Evolutionary conservation across 148 eudicot species (phyloP), one percentile per base, ranked within the genome.

Genomic region (Amaranthus palmeri): DNA sequence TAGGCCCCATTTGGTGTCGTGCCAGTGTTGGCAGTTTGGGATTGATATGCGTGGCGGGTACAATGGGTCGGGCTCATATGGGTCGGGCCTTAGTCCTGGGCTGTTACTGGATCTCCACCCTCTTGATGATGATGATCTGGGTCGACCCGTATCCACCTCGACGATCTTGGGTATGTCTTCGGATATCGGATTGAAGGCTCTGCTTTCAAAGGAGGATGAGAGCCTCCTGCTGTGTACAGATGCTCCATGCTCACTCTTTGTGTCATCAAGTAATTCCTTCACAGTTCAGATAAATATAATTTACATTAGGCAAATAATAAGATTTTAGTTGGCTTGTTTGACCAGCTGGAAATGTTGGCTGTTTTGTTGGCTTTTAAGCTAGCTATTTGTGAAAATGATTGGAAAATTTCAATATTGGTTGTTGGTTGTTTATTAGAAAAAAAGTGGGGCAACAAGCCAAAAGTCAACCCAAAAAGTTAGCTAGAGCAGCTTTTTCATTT

Each of bases 151-250:
- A 65, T 86, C 96, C 18, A 91, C 71, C 63, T 88, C 96, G 10
- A 89, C 92, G 9, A 86, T 86, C 78, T 88, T 89, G 42, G 90
- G 88, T 65, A 76, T 85, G 69, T 87, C 92, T 12, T 86, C 89
- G 10, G 73, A 73, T 50, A 69, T 72, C 51, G 83, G 74, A 65
- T 65, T 86, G 0, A 70, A 75, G 47, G 61, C 71, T 41, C 76
- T 72, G 4, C 79, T 71, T 10, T 88, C 96, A 55, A 88, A 88
- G 14, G 95, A 83, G n/a, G 90, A 71, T 6, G 95, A 90, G 14
- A 90, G 66, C 77, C 93, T 87, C 74, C 86, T 87, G 73, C 92
- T 87, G 18, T 86, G 88, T 25, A 80, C 42, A 61, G 87, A 75
- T 54, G 86, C 66, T 48, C 73, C 64, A 54, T 78, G 75, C 45